Percentiles rank a stretch among this genome's conserved stretches.
phyloP scores from a whole-genome alignment of 2,329 filamentous ascomycete species.

The Laburnicola sp. region DNA sequence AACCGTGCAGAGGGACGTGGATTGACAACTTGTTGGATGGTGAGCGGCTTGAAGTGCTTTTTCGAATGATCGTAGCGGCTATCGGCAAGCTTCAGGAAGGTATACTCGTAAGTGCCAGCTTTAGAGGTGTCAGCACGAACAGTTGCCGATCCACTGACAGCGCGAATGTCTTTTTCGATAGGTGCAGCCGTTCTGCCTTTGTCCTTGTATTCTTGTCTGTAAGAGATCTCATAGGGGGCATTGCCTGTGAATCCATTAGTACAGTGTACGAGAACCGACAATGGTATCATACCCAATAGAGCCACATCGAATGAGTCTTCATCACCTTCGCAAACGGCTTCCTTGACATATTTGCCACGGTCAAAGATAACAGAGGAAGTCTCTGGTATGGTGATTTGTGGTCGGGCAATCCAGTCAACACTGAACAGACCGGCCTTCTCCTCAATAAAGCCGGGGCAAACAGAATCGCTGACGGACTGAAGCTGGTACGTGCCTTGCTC shows the following conservation, averaged over 20 bases:
- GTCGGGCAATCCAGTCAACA: conserved; percentile 83
- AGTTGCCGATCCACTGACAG: conserved; percentile 73
- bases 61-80: conserved; percentile 78
- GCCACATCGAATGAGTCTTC: conserved; percentile 84
- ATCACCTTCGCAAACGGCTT: conserved; percentile 90
- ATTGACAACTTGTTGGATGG: conserved; percentile 81
- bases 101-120: conserved; percentile 83
- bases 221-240: conserved; percentile 80
- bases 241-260: conserved; percentile 57
- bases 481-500: conserved; percentile 79
- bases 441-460: conserved; percentile 82
- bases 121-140: conserved; percentile 84
- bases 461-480: conserved; percentile 72
- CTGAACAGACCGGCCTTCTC: conserved; percentile 72
- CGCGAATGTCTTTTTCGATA: conserved; percentile 73
- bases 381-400: conserved; percentile 68
- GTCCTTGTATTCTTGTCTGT: conserved; percentile 75
- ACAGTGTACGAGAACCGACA: not conserved
- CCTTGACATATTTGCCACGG: conserved; percentile 66
- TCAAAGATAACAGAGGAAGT: conserved; percentile 60
- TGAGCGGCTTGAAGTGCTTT: conserved; percentile 65
- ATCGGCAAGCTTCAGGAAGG: conserved; percentile 80
- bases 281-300: conserved; percentile 65
- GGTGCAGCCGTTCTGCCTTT: conserved; percentile 60
- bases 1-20: conserved; percentile 82